A percentile compares a stretch with the other conserved stretches of the same genome.
phyloP scores from a whole-genome alignment of 768 basidiomycete genomes.

The Boletus rubropictus region DNA sequence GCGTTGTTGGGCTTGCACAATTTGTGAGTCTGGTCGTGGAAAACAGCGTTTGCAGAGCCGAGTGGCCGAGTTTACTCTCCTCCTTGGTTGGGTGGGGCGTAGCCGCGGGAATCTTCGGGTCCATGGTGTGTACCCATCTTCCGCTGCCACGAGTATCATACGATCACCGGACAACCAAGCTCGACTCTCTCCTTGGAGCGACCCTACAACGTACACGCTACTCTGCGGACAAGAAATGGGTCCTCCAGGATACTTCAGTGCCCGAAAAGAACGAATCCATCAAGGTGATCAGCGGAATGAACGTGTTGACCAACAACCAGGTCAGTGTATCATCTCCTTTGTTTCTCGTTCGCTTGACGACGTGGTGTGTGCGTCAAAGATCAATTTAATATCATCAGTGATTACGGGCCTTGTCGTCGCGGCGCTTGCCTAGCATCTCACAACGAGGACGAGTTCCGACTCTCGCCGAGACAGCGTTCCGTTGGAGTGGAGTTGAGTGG shows the following conservation, averaged over 20 bases:
- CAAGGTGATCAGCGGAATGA: conserved; percentile 54
- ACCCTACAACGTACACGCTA: conserved; percentile 79
- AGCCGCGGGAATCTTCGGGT: conserved; percentile 70
- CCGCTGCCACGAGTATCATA: neutral
- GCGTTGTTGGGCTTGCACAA: conserved; percentile 61
- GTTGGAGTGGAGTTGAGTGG: neutral
- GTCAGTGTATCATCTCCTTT: conserved; percentile 34
- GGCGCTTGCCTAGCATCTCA: conserved; percentile 26
- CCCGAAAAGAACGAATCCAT: conserved; percentile 39
- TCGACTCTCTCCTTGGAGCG: conserved; percentile 85
- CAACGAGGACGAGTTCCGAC: neutral
- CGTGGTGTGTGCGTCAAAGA: conserved; percentile 18
- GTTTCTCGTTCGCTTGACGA: neutral
- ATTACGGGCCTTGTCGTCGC: conserved; percentile 35
- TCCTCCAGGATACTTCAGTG: conserved; percentile 54
- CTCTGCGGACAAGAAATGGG: conserved; percentile 50
- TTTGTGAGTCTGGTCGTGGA: conserved; percentile 54
- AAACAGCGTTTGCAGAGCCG: conserved; percentile 46
- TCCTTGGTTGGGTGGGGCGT: conserved; percentile 55
- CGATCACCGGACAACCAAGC: conserved; percentile 32
- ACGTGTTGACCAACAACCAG: conserved; percentile 81
- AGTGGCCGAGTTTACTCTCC: conserved; percentile 35
- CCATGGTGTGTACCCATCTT: conserved; percentile 47
- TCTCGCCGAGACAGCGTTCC: neutral
- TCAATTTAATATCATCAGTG: conserved; percentile 43